Base-by-base conservation (phyloP, 306 rosid species). In the Castanea mollissima region DNA sequence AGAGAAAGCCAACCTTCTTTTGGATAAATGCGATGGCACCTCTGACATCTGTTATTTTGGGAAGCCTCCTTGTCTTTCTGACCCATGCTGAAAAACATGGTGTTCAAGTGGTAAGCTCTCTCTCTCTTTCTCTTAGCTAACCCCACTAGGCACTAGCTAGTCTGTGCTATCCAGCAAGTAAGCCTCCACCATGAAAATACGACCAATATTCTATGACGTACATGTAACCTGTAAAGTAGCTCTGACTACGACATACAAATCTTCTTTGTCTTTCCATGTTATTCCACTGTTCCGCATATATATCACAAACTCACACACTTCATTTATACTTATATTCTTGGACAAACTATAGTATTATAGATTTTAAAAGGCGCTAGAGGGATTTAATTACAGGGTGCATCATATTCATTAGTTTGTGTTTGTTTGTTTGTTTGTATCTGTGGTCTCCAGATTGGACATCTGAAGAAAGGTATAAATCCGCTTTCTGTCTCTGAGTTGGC, bases 11-110 rank as follows among this genome's bases (percentile, higher is more conserved):
- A 1, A 93, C 71, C 77, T 90, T 89, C 70, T 95, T 95, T 29
- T 95, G 98, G 98, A 87, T 91, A 44, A 89, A 97, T 14, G 99
- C 99, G 74, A 83, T 95, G 96, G 93, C 98, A 5, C 99, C 99
- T 62, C 80, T 95, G 76, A 83, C 89, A 20, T 90, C 93, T 1
- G 92, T 95, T 51, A 79, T 93, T 32, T 46, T 95, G 23, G 99
- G 97, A 77, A 93, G 98, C 74, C 38, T 95, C 16, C 81, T 95
- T 0, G 99, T 89, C 27, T 95, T 84, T 78, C 77, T 89, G 77
- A 89, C 98, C 25, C 98, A 95, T 46, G 99, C 96, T 0, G 97
- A 95, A 79, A 93, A 85, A 38, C 97, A 95, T 18, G 99, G 98
- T 15, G 96, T 95, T 73, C 82, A 92, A 91, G 96, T 93, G 90